A percentile compares a stretch with the other conserved stretches of the same genome.
phyloP scores from a whole-genome alignment of 1,284 basidiomycete species.

The Blastosporella zonata region DNA sequence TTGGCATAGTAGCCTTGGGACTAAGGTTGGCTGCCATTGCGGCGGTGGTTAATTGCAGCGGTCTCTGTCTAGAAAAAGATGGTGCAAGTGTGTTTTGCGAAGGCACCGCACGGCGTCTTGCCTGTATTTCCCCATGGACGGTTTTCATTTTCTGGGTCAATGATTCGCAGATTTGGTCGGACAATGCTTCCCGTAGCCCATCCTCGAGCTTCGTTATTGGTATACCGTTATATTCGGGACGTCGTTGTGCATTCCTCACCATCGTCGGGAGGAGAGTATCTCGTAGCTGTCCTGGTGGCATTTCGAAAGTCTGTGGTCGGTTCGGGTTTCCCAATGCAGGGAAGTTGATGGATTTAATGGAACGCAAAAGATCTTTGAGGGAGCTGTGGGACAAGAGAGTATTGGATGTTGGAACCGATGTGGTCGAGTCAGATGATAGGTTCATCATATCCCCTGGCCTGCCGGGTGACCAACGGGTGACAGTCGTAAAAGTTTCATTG shows the following conservation, averaged over 20 bases:
- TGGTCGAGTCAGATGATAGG: not conserved
- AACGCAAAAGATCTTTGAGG: constrained; percentile 6
- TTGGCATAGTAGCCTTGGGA: too few relatives aligned
- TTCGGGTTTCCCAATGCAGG: not conserved
- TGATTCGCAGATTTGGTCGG: constrained; percentile 21
- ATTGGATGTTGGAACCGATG: not conserved
- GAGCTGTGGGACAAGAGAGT: not conserved
- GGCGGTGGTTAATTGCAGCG: not conserved
- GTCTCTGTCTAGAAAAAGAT: not conserved
- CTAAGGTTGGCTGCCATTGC: not conserved
- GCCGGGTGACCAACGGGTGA: not conserved
- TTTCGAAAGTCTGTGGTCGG: constrained; percentile 1
- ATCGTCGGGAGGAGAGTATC: constrained; percentile 16
- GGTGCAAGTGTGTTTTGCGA: not conserved
- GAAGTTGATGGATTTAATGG: constrained; percentile 5
- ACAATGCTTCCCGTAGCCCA: constrained; percentile 17
- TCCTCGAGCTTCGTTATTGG: constrained; percentile 5
- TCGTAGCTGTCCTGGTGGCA: constrained; percentile 8
- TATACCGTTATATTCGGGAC: constrained; percentile 1
- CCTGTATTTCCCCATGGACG: constrained; percentile 16
- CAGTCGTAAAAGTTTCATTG: not conserved
- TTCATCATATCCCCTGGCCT: not conserved
- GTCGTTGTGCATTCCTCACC: constrained; percentile 15
- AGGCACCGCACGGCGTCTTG: not conserved
- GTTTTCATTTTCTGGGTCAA: constrained; percentile 19